Conservation (phyloP, 2,329 filamentous ascomycete genomes). For the Coccinonectria pachysandricola region DNA sequence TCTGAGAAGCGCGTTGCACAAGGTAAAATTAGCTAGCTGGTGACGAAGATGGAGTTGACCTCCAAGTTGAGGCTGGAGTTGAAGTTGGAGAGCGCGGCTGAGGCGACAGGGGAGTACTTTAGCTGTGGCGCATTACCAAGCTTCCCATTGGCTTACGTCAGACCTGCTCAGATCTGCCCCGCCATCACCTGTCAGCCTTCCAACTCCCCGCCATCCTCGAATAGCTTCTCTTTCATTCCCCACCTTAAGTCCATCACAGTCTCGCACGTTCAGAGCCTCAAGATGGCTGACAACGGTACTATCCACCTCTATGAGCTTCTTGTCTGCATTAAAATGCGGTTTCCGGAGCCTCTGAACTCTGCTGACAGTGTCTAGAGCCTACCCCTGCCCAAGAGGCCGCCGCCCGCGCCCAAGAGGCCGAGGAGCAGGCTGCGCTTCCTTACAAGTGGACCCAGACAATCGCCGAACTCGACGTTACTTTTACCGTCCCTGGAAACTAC, state of each 20-base stretch:
- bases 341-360: too few relatives aligned
- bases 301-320: too few relatives aligned
- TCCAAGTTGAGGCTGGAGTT: not conserved
- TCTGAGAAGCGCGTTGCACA: too few relatives aligned
- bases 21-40: too few relatives aligned
- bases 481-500: slow-evolving; percentile 69
- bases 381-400: slow-evolving; percentile 47
- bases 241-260: slow-evolving; percentile 7
- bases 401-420: slow-evolving; percentile 60
- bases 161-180: slow-evolving; percentile 10
- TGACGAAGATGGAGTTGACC: too few relatives aligned
- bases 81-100: not conserved
- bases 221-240: not conserved
- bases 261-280: too few relatives aligned
- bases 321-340: too few relatives aligned
- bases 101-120: not conserved
- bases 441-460: slow-evolving; percentile 98
- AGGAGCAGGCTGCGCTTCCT: slow-evolving; percentile 81
- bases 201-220: slow-evolving; percentile 10
- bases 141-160: slow-evolving; percentile 11
- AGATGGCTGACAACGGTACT: slow-evolving; percentile 35
- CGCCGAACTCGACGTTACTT: slow-evolving; percentile 69
- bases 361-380: slow-evolving; percentile 32
- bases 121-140: not conserved
- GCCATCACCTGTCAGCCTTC: slow-evolving; percentile 22